A percentile compares a stretch with the other conserved stretches of the same genome.
phyloP scores from a whole-genome alignment of 345 rosid species.

The Lepidium aucheri region DNA sequence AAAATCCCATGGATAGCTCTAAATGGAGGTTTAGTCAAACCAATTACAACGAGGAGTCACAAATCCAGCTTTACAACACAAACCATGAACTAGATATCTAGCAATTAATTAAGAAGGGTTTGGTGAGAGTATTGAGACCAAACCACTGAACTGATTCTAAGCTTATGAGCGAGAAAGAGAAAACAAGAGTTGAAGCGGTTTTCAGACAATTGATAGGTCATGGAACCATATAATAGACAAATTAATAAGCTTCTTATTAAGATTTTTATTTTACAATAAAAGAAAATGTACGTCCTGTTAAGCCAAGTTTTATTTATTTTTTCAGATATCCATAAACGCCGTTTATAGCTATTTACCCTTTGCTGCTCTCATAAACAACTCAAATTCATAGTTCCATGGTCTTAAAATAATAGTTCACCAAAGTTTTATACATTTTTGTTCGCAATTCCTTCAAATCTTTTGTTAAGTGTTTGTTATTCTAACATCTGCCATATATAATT shows the following conservation, averaged over 20 bases:
- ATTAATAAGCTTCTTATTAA: not conserved
- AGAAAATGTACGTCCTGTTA: not conserved
- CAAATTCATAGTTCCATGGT: not conserved
- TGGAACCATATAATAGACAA: not conserved
- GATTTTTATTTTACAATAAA: not conserved
- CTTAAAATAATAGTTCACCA: not conserved
- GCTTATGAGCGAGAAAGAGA: not conserved
- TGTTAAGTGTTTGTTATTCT: not conserved
- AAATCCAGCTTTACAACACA: not conserved
- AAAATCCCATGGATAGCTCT: no score
- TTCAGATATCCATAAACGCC: no score
- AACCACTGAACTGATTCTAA: not conserved
- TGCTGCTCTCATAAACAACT: not conserved
- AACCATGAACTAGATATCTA: not conserved
- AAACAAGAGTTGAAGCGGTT: not conserved
- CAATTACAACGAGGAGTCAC: not conserved
- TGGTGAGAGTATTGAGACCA: not conserved
- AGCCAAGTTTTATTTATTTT: not conserved
- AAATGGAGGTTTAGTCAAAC: no score
- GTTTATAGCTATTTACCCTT: no score
- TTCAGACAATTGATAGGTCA: not conserved
- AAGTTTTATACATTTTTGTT: not conserved
- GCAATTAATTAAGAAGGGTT: not conserved
- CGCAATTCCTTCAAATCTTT: not conserved
- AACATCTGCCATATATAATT: not conserved